Evolutionary conservation across 2,329 filamentous ascomycete species (phyloP).

Genomic region (Botrytis deweyae): DNA sequence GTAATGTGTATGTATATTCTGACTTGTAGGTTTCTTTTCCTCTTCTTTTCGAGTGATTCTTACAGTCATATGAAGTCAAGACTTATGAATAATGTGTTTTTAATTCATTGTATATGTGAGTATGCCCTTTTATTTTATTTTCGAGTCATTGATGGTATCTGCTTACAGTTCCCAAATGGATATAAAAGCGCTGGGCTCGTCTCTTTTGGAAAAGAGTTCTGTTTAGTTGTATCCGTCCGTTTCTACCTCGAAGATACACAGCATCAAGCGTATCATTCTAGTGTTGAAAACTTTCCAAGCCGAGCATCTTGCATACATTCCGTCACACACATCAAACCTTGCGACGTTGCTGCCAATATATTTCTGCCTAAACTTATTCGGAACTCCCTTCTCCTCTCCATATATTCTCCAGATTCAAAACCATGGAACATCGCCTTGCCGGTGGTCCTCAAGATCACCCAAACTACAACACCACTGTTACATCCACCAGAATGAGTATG

Average conservation of each 20-base stretch:
- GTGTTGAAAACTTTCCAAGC: neutral
- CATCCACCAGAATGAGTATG: neutral
- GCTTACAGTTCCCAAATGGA: neutral
- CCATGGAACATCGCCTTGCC: neutral
- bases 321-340: neutral
- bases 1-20: too few relatives aligned
- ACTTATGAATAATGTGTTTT: neutral
- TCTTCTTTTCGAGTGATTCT: too few relatives aligned
- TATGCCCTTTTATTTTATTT: neutral
- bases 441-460: neutral
- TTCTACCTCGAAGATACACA: rapidly evolving
- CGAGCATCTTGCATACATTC: neutral
- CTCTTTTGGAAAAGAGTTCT: neutral
- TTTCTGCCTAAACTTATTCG: neutral
- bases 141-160: neutral
- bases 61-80: too few relatives aligned
- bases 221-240: neutral
- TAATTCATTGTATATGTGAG: neutral
- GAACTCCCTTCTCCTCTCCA: neutral
- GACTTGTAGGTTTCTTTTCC: too few relatives aligned
- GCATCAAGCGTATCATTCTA: neutral
- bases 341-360: neutral
- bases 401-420: neutral
- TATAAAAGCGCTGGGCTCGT: neutral
- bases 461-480: neutral